Percentiles rank a stretch among this genome's conserved stretches.
Evolutionary conservation across 345 rosid species (phyloP).

Genomic region (Mercurialis annua): DNA sequence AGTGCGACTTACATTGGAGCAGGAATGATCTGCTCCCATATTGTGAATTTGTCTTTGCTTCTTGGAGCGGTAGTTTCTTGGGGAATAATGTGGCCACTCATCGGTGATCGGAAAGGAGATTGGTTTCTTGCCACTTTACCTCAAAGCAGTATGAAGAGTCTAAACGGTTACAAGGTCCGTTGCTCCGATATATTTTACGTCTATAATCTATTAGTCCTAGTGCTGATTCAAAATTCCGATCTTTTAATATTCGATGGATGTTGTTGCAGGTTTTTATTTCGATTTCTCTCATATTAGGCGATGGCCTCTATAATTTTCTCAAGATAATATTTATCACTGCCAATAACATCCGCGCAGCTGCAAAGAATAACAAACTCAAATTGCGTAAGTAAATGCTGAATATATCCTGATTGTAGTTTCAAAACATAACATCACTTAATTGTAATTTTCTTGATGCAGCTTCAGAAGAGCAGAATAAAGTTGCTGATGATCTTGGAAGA

Average conservation of each 20-base stretch:
- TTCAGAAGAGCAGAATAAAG: slow-evolving; percentile 24
- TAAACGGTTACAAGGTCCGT: slow-evolving; percentile 80
- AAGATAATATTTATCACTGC: slow-evolving; percentile 65
- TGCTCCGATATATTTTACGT: not conserved
- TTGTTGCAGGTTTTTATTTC: slow-evolving; percentile 70
- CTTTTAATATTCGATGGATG: not conserved
- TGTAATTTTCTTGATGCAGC: slow-evolving; percentile 24
- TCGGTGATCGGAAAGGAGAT: slow-evolving; percentile 55
- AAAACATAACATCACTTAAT: not conserved
- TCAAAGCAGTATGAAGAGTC: slow-evolving; percentile 79
- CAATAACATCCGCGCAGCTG: slow-evolving; percentile 33
- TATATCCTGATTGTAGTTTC: not conserved
- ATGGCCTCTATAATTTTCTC: slow-evolving; percentile 87
- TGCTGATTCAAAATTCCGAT: not conserved
- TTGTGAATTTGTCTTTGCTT: slow-evolving; percentile 83
- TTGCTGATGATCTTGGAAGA: slow-evolving; percentile 35
- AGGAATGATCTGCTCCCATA: slow-evolving; percentile 97
- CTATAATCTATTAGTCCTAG: not conserved
- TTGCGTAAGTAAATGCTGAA: slow-evolving; percentile 32
- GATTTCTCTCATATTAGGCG: slow-evolving; percentile 80
- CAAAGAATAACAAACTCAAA: slow-evolving; percentile 29
- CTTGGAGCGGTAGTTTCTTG: slow-evolving; percentile 85
- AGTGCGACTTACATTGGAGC: slow-evolving; percentile 89
- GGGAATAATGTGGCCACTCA: slow-evolving; percentile 97
- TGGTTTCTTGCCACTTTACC: slow-evolving; percentile 61